Conservation (phyloP, 352 stramenopile species). For the Saprolegnia parasitica region DNA sequence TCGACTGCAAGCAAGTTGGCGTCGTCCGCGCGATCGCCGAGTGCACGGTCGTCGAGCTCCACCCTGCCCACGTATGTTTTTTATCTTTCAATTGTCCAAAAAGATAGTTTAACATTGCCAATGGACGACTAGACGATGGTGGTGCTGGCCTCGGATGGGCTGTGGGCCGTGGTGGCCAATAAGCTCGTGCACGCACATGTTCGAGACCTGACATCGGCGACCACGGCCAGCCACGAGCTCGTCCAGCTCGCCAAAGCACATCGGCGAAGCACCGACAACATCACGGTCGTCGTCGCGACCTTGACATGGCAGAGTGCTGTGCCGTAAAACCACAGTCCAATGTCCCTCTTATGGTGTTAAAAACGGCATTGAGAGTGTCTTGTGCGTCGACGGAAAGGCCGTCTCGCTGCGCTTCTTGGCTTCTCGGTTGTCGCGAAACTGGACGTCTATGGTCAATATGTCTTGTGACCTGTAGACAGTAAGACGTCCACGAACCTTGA, state of each 20-base stretch:
- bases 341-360: neutral
- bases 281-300: conserved; percentile 69
- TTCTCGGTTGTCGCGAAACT: neutral
- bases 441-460: neutral
- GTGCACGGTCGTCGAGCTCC: neutral
- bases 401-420: neutral
- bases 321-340: neutral
- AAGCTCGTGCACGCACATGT: neutral
- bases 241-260: conserved; percentile 29
- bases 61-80: neutral
- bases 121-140: conserved; percentile 10
- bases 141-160: conserved; percentile 22
- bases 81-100: no score
- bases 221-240: neutral
- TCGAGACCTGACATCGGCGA: neutral
- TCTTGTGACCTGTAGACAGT: neutral
- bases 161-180: conserved; percentile 24
- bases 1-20: conserved; percentile 27
- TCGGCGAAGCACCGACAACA: conserved; percentile 64
- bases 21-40: conserved; percentile 16
- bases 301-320: conserved; percentile 33
- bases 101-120: no score
- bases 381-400: neutral
- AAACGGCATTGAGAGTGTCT: neutral
- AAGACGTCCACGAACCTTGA: neutral